Conservation (phyloP, 164 flowering plant species). For the Annona cherimola region DNA sequence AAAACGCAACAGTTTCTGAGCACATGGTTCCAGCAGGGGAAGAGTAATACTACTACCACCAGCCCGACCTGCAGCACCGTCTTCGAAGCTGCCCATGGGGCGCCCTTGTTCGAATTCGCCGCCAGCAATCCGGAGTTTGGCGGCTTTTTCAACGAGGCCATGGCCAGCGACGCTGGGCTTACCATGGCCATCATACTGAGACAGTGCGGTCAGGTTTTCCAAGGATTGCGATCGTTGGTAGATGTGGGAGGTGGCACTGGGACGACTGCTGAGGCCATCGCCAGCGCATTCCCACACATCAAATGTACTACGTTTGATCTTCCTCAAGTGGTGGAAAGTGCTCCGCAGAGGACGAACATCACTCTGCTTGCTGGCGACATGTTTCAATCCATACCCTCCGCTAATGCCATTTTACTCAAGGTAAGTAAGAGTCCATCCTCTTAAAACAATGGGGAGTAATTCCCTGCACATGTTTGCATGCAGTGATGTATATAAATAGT, state of each 20-base stretch:
- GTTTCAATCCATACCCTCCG: constrained; percentile 9
- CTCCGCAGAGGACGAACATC: not conserved
- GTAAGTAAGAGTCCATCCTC: not conserved
- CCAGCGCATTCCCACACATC: not conserved
- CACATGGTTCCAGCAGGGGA: constrained; percentile 18
- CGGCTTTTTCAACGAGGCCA: not conserved
- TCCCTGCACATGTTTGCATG: too few species aligned
- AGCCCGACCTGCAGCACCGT: too few species aligned
- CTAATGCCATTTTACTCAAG: constrained; percentile 11
- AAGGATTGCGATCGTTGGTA: not conserved
- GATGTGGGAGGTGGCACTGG: constrained; percentile 3
- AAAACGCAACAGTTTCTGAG: constrained; percentile 18
- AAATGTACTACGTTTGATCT: constrained; percentile 1
- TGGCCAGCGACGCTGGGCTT: not conserved
- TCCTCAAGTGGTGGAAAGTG: not conserved
- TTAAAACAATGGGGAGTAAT: too few species aligned
- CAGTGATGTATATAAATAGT: too few species aligned
- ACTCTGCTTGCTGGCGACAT: constrained; percentile 1
- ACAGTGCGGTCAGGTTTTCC: not conserved
- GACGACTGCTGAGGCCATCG: not conserved
- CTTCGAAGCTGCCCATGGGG: constrained; percentile 22
- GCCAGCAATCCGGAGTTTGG: constrained; percentile 6
- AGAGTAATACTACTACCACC: not conserved
- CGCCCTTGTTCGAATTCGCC: constrained; percentile 12
- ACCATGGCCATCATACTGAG: not conserved